Percentiles rank a stretch among this genome's conserved stretches.
These are phyloP conservation scores for Sporobolomyces phaffii DNA, from an alignment of 768 basidiomycete species.

Conservation along the genomic window DNA sequence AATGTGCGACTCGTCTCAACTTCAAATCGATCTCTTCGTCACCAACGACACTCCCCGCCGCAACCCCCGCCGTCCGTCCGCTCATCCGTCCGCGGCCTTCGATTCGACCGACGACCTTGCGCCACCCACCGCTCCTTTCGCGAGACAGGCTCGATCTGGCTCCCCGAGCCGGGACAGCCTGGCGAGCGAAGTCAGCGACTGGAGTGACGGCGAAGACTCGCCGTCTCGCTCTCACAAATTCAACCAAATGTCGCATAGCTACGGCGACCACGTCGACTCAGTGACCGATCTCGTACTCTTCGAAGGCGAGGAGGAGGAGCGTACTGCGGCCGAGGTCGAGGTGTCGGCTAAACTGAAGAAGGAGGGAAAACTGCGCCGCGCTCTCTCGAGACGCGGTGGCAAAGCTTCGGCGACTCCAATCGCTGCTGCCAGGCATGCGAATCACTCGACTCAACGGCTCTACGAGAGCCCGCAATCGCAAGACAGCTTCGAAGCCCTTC, in stretches of 20 bases:
- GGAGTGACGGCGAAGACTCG: conserved; percentile 27
- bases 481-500: conserved; percentile 20
- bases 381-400: conserved; percentile 48
- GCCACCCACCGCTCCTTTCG: conserved; percentile 27
- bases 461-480: background rate
- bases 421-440: background rate
- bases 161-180: conserved; percentile 14
- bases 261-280: conserved; percentile 38
- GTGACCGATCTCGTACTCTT: conserved; percentile 68
- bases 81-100: background rate
- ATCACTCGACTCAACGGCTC: background rate
- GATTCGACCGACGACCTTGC: conserved; percentile 21
- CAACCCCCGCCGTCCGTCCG: background rate
- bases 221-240: background rate
- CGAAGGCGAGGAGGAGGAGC: conserved; percentile 64
- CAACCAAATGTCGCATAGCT: conserved; percentile 10
- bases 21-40: conserved; percentile 69
- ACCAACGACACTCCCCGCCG: conserved; percentile 49
- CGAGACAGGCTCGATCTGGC: background rate
- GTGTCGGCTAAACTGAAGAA: conserved; percentile 56
- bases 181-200: conserved; percentile 27
- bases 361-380: conserved; percentile 59
- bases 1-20: conserved; percentile 50
- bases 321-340: conserved; percentile 54
- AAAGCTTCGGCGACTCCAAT: background rate